Base-by-base conservation (phyloP, 768 basidiomycete genomes). In the Pseudohyphozyma bogoriensis region DNA sequence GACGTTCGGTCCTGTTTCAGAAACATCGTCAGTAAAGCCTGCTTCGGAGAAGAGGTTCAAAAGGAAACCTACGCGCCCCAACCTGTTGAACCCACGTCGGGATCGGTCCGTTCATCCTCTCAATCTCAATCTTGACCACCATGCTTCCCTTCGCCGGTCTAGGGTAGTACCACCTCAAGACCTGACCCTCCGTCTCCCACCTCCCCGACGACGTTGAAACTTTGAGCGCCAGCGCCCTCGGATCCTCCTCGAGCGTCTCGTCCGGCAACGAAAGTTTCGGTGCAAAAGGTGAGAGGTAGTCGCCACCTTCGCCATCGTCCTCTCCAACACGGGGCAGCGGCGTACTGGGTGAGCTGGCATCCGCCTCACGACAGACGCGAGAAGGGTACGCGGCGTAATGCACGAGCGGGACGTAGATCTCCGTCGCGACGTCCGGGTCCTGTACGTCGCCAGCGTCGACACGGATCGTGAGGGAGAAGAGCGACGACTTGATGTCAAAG, bases 331-430 rank as follows among this genome's bases (percentile, higher is more conserved):
- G 44, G 0, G 60, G 37, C 28, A 12, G 15, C 28, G 15, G 16
- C 28, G 45, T 10, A 28, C 24, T 4, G 24, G 16, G 20, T 7
- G 7, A 6, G 46, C 22, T 35, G 22, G 18, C 50, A 26, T 26
- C 37, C 40, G 29, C 7, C 29, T 42, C 31, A 3, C 20, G 26
- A 18, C 42, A 16, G 33, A 56, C 33, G 18, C 55, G 32, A 24
- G 33, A 31, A 2, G 66, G 66, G 57, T 45, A 58, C 22, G 79
- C 78, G 4, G 85, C 87, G 71, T 83, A 99, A 72, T 99, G 95
- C 24, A 93, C 84, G 51, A 89, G 78, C 7, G 95, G 95, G 1
- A 97, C 72, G 72, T 81, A 99, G 26, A 97, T 83, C 78, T 95
- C 95, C 24, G 90, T 96, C n/a, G 83, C 79, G 1, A 81, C 74